phyloP scores from a whole-genome alignment of 805 yeast species.

The Candida bentonensis region DNA sequence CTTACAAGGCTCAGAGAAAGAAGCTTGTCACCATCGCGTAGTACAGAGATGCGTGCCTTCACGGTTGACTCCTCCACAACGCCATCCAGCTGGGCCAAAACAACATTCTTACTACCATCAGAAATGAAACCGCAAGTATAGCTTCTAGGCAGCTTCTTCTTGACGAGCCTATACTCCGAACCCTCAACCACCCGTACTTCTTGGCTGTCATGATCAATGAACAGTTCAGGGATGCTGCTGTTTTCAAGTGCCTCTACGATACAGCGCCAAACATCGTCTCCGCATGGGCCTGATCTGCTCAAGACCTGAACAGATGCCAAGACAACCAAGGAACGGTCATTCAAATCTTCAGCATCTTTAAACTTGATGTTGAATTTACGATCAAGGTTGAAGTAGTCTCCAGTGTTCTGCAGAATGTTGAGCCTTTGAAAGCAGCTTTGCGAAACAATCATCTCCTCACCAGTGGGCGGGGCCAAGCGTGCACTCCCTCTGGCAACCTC shows the following conservation, averaged over 20 bases:
- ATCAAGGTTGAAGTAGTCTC: not conserved
- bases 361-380: slow-evolving; percentile 26
- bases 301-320: slow-evolving; percentile 65
- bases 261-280: slow-evolving; percentile 63
- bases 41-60: not conserved
- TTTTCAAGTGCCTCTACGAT: slow-evolving; percentile 46
- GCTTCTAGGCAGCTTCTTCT: not conserved
- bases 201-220: slow-evolving; percentile 40
- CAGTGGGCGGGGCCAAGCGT: slow-evolving; percentile 58
- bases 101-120: not conserved
- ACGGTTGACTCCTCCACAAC: not conserved
- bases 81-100: not conserved
- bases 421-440: slow-evolving; percentile 54
- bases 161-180: not conserved
- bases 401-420: slow-evolving; percentile 22
- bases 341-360: slow-evolving; percentile 15
- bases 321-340: slow-evolving; percentile 35
- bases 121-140: not conserved
- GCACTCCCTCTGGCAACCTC: slow-evolving; percentile 58
- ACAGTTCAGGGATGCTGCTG: slow-evolving; percentile 52
- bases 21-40: not conserved
- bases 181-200: slow-evolving; percentile 19
- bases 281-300: slow-evolving; percentile 69
- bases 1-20: not conserved
- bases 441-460: slow-evolving; percentile 66